These are phyloP conservation scores for Nemania bipapillata DNA, from an alignment of 2,329 filamentous ascomycete species.

Conservation along the genomic window DNA sequence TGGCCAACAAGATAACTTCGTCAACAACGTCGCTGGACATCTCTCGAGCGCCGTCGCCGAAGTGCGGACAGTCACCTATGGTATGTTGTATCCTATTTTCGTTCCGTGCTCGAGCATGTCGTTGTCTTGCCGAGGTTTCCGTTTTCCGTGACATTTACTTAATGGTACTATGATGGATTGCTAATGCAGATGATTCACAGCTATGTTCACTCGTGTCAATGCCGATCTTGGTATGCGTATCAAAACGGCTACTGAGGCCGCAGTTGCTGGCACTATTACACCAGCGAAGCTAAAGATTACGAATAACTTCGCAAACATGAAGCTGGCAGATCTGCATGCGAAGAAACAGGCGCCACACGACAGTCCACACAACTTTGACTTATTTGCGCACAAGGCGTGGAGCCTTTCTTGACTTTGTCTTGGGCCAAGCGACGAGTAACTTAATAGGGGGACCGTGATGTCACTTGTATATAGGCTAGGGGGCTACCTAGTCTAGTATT, in stretches of 20 bases:
- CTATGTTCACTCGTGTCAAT: slow-evolving; percentile 68
- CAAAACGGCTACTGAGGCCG: slow-evolving; percentile 61
- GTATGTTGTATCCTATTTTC: slow-evolving; percentile 19
- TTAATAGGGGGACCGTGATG: background rate
- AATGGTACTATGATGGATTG: background rate
- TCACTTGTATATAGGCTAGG: background rate
- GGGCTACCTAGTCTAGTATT: background rate
- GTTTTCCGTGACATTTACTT: background rate
- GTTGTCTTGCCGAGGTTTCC: background rate
- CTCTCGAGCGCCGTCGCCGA: slow-evolving; percentile 56
- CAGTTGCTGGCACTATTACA: background rate
- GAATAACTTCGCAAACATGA: slow-evolving; percentile 29
- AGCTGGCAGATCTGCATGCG: slow-evolving; percentile 32
- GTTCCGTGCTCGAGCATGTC: background rate
- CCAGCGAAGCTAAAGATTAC: background rate
- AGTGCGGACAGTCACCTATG: slow-evolving; percentile 37
- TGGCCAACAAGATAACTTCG: slow-evolving; percentile 70
- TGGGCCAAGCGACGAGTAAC: background rate
- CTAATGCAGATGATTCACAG: slow-evolving; percentile 59
- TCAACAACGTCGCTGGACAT: slow-evolving; percentile 68
- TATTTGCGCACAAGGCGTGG: slow-evolving; percentile 39
- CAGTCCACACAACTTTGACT: slow-evolving; percentile 32
- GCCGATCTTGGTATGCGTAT: slow-evolving; percentile 63
- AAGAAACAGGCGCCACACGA: slow-evolving; percentile 30
- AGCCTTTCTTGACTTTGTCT: slow-evolving; percentile 25